Evolutionary conservation across 176 grass and related monocot genomes (phyloP), one percentile per base, ranked within the genome.

Genomic region (Alloteropsis semialata): DNA sequence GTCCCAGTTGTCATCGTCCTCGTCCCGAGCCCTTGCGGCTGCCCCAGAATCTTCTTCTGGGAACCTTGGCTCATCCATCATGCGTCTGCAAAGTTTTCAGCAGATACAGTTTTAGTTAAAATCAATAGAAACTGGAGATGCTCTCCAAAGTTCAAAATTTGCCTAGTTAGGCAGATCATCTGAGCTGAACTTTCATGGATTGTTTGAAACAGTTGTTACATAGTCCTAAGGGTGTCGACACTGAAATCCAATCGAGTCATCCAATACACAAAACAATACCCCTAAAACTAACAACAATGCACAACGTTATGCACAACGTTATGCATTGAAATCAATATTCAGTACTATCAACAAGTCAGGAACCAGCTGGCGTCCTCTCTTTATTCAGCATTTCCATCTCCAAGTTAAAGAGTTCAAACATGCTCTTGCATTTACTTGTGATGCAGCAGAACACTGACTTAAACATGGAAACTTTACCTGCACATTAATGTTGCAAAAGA

Each of bases 1-100:
- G 15, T 91, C 83, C 92, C 92, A 91, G 86, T 94, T 94, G 80
- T 94, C 92, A 2, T 90, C 55, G 24, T 84, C 73, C 13, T 94
- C 92, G 0, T 94, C 92, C 0, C 82, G 62, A 73, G 64, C 43
- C 60, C 45, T 88, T 25, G 74, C 42, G 2, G 74, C 73, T 33
- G 88, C 82, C 29, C 85, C 92, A 1, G 74, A 61, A 49, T 90
- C 79, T 17, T 87, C 65, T 77, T 90, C 86, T 7, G 63, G 74
- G 75, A 88, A 91, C 77, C 92, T 94, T 6, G 83, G 88, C 43
- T 90, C 84, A 12, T 83, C 88, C 84, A 90, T 83, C 88, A 90
- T 90, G 32, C 88, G 84, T 67, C 88, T 90, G 50, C 25, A 83
- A 1, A 9, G 19, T 70, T 51, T 44, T 81, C 14, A 5, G 30